phyloP scores from a whole-genome alignment of 1,284 basidiomycete genomes.

The Leccinum fuscescens region DNA sequence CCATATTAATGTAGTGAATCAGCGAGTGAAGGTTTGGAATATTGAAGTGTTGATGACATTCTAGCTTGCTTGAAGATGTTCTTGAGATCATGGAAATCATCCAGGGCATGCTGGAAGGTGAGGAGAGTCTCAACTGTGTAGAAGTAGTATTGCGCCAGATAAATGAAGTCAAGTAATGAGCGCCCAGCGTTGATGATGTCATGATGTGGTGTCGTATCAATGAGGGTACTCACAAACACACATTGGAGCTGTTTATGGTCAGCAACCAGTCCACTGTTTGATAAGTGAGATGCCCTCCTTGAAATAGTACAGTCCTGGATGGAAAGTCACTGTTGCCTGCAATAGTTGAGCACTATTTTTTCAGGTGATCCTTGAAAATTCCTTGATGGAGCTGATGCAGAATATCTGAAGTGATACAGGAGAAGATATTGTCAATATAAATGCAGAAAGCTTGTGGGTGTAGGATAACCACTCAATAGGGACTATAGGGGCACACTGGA shows the following conservation, averaged over 20 bases:
- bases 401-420: not conserved
- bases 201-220: not conserved
- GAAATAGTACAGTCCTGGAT: not conserved
- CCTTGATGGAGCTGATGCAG: slow-evolving; percentile 5
- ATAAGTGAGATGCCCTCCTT: not conserved
- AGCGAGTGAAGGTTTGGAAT: slow-evolving; percentile 5
- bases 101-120: not conserved
- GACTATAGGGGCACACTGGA: too few relatives aligned
- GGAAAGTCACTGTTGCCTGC: not conserved
- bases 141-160: not conserved
- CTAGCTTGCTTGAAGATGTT: not conserved
- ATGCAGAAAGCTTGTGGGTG: too few relatives aligned
- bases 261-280: not conserved
- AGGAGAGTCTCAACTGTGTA: not conserved
- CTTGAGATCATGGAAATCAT: not conserved
- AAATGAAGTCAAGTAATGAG: not conserved
- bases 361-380: slow-evolving; percentile 3
- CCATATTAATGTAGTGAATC: slow-evolving; percentile 11
- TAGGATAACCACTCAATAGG: too few relatives aligned
- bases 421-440: not conserved
- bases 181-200: not conserved
- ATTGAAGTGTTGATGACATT: not conserved
- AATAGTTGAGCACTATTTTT: not conserved
- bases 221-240: not conserved
- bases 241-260: not conserved